These are phyloP conservation scores for Cucumis melo DNA, from an alignment of 306 rosid genomes.

Conservation along the genomic window DNA sequence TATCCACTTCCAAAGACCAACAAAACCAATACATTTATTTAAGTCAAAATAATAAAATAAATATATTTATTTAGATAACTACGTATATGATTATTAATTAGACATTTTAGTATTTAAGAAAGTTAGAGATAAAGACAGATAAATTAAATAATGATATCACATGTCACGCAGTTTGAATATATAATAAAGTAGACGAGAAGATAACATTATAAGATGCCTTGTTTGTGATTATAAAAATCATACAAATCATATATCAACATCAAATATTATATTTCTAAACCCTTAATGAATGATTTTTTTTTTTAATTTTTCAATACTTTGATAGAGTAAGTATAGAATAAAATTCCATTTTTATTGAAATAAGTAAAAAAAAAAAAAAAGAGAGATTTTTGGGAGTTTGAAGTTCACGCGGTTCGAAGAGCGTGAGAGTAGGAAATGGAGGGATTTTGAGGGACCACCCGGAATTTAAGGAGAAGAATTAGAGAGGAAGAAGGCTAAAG, in stretches of 20 bases:
- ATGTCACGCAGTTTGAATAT: not conserved
- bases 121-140: not conserved
- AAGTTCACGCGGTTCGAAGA: not conserved
- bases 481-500: not conserved
- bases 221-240: not conserved
- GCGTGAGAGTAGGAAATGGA: not conserved
- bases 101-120: not conserved
- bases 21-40: no score
- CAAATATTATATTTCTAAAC: not conserved
- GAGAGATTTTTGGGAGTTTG: not conserved
- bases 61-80: not conserved
- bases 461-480: constrained; percentile 25
- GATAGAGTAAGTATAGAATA: not conserved
- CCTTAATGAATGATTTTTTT: not conserved
- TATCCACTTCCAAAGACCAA: no score
- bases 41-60: no score
- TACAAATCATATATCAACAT: not conserved
- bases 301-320: not conserved
- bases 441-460: constrained; percentile 9
- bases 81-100: not conserved
- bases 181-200: not conserved
- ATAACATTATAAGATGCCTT: not conserved
- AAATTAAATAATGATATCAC: not conserved
- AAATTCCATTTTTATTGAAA: not conserved
- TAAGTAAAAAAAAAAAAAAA: not conserved